phyloP scores from a whole-genome alignment of 148 eudicot genomes.

The Rhododendron williamsianum region DNA sequence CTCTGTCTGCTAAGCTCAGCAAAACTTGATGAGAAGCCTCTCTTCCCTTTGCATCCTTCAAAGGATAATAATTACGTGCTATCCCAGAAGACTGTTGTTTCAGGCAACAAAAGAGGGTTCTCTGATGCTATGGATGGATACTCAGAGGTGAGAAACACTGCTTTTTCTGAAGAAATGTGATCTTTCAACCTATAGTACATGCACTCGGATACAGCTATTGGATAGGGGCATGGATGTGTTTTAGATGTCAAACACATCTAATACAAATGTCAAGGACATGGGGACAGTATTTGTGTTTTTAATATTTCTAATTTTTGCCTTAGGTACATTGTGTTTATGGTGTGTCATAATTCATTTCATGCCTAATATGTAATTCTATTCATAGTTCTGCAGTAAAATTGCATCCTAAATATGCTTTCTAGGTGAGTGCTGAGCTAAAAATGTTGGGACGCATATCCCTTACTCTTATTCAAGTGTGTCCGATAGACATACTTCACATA shows the following conservation, averaged over 20 bases:
- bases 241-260: neutral
- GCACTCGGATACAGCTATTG: neutral
- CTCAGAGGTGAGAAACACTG: constrained; percentile 26
- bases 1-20: constrained; percentile 18
- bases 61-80: constrained; percentile 26
- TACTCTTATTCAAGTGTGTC: neutral
- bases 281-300: neutral
- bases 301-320: neutral
- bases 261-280: neutral
- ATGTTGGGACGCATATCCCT: neutral
- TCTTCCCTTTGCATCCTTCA: constrained; percentile 40
- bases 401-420: neutral
- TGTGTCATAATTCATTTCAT: neutral
- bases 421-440: neutral
- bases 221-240: neutral
- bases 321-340: neutral
- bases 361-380: neutral
- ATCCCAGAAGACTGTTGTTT: constrained; percentile 26
- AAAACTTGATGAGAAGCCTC: constrained; percentile 37
- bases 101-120: constrained; percentile 61
- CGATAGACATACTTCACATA: neutral
- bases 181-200: neutral
- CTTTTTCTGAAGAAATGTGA: constrained; percentile 2
- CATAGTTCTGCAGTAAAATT: neutral
- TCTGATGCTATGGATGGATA: constrained; percentile 38